Evolutionary conservation across 139 green algal species (phyloP).

Genomic region (Closterium sp.): DNA sequence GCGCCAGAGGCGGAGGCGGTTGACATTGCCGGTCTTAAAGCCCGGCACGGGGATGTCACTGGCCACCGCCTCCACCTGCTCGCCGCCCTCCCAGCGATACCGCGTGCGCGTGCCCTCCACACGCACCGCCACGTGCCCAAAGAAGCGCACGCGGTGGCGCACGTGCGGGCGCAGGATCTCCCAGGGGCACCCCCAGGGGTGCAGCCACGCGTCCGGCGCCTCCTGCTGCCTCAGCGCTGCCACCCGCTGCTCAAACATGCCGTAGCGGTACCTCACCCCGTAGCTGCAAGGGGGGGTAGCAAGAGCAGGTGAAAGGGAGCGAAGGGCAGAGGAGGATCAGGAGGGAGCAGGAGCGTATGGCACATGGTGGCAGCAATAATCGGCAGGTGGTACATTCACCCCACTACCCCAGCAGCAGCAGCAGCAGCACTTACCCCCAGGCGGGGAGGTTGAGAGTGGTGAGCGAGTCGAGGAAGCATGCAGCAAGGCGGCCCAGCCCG

Average conservation of each 20-base stretch:
- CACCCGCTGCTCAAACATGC: constrained; percentile 95
- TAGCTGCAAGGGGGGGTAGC: no score
- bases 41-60: constrained; percentile 99
- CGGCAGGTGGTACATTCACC: not conserved
- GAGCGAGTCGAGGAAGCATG: constrained; percentile 98
- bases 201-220: constrained; percentile 95
- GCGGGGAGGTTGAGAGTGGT: constrained; percentile 92
- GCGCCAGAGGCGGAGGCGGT: constrained; percentile 95
- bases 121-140: constrained; percentile 78
- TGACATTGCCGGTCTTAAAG: constrained; percentile 95
- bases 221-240: constrained; percentile 90
- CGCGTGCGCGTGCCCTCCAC: constrained; percentile 53
- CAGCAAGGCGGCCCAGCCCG: constrained; percentile 93
- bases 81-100: constrained; percentile 93
- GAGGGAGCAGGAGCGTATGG: no score
- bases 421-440: constrained; percentile 65
- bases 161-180: constrained; percentile 88
- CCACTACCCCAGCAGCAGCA: constrained; percentile 1
- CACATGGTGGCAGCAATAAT: not conserved
- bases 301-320: no score
- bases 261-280: constrained; percentile 98
- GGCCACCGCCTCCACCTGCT: constrained; percentile 88
- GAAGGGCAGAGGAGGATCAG: no score
- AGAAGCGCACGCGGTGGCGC: constrained; percentile 86
- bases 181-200: constrained; percentile 92